phyloP scores from a whole-genome alignment of 805 yeast genomes.

The Myxozyma monticola region DNA sequence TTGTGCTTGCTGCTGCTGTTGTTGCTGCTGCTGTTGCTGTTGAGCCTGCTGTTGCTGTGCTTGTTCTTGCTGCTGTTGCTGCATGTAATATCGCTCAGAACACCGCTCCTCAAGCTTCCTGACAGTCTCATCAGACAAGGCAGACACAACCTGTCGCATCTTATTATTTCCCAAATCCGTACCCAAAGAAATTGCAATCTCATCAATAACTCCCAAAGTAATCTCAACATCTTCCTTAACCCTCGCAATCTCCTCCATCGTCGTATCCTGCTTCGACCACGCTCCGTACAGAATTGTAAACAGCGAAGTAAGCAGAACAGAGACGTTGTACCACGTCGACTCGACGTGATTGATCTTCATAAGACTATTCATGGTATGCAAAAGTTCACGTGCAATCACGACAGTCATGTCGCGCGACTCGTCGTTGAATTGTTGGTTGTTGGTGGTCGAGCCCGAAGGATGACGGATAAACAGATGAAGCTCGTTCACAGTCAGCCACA shows the following conservation, averaged over 20 bases:
- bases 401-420: constrained; percentile 12
- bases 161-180: constrained; percentile 13
- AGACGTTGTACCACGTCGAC: constrained; percentile 22
- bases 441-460: constrained; percentile 26
- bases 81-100: neutral
- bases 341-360: constrained; percentile 25
- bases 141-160: constrained; percentile 14
- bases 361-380: constrained; percentile 19
- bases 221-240: constrained; percentile 19
- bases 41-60: neutral
- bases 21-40: constrained; percentile 1
- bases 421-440: constrained; percentile 13
- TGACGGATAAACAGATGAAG: constrained; percentile 24
- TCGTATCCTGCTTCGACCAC: constrained; percentile 16
- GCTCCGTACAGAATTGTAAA: constrained; percentile 26
- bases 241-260: constrained; percentile 14
- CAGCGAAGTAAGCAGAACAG: constrained; percentile 16
- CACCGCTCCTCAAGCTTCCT: constrained; percentile 18
- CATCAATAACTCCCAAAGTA: constrained; percentile 17
- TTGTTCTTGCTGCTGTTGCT: neutral
- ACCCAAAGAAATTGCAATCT: constrained; percentile 14
- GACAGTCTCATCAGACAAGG: constrained; percentile 17
- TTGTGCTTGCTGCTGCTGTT: neutral
- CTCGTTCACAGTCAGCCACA: constrained; percentile 23
- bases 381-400: constrained; percentile 17